Percentiles rank a stretch among this genome's conserved stretches.
Conservation (phyloP, 2,329 filamentous ascomycete genomes). For the Thelonectria rubi region DNA sequence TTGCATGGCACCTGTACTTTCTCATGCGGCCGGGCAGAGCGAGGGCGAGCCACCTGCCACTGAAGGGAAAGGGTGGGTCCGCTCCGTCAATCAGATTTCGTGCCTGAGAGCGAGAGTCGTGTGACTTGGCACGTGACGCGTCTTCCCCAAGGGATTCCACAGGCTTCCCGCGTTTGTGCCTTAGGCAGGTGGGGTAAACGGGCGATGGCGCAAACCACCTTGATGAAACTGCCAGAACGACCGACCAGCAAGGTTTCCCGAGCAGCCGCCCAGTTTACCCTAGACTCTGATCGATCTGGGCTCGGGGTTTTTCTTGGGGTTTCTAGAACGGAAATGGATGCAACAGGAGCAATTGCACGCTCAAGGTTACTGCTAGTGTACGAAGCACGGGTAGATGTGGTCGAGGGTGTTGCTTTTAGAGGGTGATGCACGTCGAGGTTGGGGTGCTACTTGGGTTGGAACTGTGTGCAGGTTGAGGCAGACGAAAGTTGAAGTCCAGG, state of each 20-base stretch:
- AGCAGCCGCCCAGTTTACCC: slow-evolving; percentile 5
- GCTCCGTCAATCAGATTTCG: slow-evolving; percentile 32
- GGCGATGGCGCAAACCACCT: slow-evolving; percentile 33
- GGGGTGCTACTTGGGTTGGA: background rate
- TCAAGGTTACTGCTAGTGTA: background rate
- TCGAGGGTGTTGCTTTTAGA: background rate
- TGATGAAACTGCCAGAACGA: slow-evolving; percentile 36
- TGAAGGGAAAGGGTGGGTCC: slow-evolving; percentile 31
- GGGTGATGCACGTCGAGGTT: background rate
- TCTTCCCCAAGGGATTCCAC: slow-evolving; percentile 15
- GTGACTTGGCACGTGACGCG: slow-evolving; percentile 38
- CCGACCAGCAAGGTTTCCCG: slow-evolving; percentile 13
- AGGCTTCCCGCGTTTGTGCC: slow-evolving; percentile 38
- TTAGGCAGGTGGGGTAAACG: slow-evolving; percentile 34
- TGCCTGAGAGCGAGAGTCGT: slow-evolving; percentile 31
- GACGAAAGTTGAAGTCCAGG: no score
- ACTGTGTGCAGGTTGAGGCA: background rate
- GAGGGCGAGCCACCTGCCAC: slow-evolving; percentile 27
- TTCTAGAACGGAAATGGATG: slow-evolving; percentile 17
- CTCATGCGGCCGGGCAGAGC: slow-evolving; percentile 40
- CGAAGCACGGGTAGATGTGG: background rate
- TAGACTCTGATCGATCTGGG: slow-evolving; percentile 17
- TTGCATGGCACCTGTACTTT: slow-evolving; percentile 48
- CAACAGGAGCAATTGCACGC: slow-evolving; percentile 1
- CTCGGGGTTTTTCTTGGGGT: slow-evolving; percentile 27